These are phyloP conservation scores for Erodium trifolium DNA, from an alignment of 441 rosid genomes.

Conservation along the genomic window DNA sequence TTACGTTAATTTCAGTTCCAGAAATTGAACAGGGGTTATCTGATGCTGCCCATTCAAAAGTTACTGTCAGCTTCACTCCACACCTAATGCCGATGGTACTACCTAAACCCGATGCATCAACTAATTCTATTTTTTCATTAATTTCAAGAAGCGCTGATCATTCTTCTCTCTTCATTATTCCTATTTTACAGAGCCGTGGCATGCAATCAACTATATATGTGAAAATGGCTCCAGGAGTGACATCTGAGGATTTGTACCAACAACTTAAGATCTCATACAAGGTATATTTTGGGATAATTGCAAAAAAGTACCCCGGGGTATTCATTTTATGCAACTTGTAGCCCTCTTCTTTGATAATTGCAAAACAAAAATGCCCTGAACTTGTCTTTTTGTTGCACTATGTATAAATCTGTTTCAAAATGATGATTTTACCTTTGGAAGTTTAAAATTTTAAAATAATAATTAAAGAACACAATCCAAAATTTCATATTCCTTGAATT, in stretches of 20 bases:
- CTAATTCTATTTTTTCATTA: slow-evolving; percentile 11
- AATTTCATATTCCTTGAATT: too few relatives aligned
- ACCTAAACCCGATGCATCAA: slow-evolving; percentile 21
- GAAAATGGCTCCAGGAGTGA: slow-evolving; percentile 49
- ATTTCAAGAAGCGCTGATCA: slow-evolving; percentile 6
- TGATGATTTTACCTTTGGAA: too few relatives aligned
- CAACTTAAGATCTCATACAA: slow-evolving; percentile 38
- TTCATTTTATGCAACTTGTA: too few relatives aligned
- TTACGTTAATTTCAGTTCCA: slow-evolving; percentile 54
- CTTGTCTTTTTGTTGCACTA: too few relatives aligned
- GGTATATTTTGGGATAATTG: slow-evolving; percentile 24
- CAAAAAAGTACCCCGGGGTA: too few relatives aligned
- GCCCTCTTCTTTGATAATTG: too few relatives aligned
- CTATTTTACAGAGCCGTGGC: slow-evolving; percentile 59
- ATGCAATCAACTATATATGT: slow-evolving; percentile 70
- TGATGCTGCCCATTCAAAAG: slow-evolving; percentile 56
- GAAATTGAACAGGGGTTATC: slow-evolving; percentile 96
- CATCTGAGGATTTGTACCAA: slow-evolving; percentile 39
- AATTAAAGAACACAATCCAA: too few relatives aligned
- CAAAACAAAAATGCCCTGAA: too few relatives aligned
- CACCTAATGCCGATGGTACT: slow-evolving; percentile 85
- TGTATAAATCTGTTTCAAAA: too few relatives aligned
- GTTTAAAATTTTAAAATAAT: too few relatives aligned
- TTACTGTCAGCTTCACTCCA: slow-evolving; percentile 92
- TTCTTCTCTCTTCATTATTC: not conserved